Base-by-base conservation (phyloP, 345 rosid species). In the Dipteronia dyeriana region DNA sequence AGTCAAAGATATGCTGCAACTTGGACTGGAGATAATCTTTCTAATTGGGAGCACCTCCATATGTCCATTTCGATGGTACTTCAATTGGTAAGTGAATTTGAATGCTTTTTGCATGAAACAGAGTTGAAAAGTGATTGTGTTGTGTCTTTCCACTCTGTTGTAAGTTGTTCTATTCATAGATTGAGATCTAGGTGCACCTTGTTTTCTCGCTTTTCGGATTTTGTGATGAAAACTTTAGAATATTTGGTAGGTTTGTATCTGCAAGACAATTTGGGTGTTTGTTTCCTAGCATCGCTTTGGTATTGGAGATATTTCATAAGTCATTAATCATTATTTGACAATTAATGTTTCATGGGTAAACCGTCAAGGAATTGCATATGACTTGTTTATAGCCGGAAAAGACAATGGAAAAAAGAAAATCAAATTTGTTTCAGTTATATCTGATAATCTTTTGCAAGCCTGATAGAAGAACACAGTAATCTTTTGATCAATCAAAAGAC, bases 1-100 rank as follows among this genome's bases (percentile, higher is more conserved):
- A 91, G 95, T 76, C 97, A 95, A 79, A 90, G 90, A 79, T 89
- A 89, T 86, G 97, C 95, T 67, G 97, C 98, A 43, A 93, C 95
- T 39, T 93, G 98, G 98, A 91, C 97, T 0, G 95, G 97, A 79
- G 98, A 95, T 87, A 95, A 95, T 80, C 90, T 91, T 75, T 95
- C 98, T 79, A 93, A 77, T 41, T 91, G 98, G 98, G 93, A 95
- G 84, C 97, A 95, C 80, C 82, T 93, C 57, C 97, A 91, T 82
- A 91, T 91, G 98, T 89, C 93, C 75, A 87, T 95, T 83, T 83
- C 92, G 41, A 92, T 95, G 98, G 89, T 91, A n/a, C 97, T 95
- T 86, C 97, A 93, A 81, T 86, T 95, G 95, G 98, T 95, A 87
- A 87, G 95, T 19, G 47, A 20, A 61, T 66, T 75, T 75, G 39